Evolutionary conservation across 768 basidiomycete genomes (phyloP), one percentile per base, ranked within the genome.

Genomic region (Pleurotus tuoliensis): DNA sequence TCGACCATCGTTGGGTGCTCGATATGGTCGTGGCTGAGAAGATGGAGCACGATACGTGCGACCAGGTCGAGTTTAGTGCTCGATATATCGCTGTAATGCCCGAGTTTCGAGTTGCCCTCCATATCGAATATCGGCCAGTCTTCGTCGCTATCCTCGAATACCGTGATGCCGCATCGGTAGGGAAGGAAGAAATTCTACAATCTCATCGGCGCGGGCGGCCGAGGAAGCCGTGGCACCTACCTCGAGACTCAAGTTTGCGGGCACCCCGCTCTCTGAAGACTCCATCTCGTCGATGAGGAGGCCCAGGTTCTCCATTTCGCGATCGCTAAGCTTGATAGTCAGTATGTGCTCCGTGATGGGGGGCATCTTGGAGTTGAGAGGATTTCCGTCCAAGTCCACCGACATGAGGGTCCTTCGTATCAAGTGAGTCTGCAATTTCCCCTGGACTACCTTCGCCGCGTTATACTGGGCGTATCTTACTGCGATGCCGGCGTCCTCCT

Each of bases 361-460:
- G 0, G 37, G 24, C 20, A 58, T 34, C 24, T 18, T 22, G 0
- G 25, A 2, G 43, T 58, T 58, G 53, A 58, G 52, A 1, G 16
- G 11, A 3, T 6, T 44, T 1, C 57, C 57, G 11, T 58, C 57
- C 5, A 22, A 53, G 18, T 54, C 25, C 15, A 40, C 43, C 5
- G 57, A 58, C 13, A 18, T 25, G 0, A 30, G 15, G 16, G 57
- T 58, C 1, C 57, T 40, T 8, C 57, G 57, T 5, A 58, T 58
- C 20, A 58, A 3, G 27, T 47, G 1, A 0, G 16, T n/a, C n/a
- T n/a, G n/a, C 3, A 58, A 15, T 4, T 15, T 27, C 0, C n/a
- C 18, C n/a, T 58, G 57, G 8, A 58, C 27, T 0, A 54, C 40
- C 37, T 45, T 44, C 12, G 47, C 37, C 4, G 44, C 24, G 15